phyloP scores from a whole-genome alignment of 768 basidiomycete genomes.

The Leucocoprinus leucothites region DNA sequence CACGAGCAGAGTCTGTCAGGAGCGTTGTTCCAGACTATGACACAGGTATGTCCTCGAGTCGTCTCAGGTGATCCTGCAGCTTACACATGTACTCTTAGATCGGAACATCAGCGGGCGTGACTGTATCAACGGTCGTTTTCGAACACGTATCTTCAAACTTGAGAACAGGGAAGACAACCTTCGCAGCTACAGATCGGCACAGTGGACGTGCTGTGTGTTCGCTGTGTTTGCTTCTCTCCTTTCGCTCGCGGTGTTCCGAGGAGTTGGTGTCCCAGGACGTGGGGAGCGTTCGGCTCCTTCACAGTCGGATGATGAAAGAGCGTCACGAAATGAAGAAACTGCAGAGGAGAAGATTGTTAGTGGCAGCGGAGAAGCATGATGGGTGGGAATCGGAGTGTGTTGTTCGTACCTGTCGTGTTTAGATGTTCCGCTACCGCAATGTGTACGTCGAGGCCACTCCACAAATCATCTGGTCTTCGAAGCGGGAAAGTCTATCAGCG shows the following conservation, averaged over 20 bases:
- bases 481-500: no score
- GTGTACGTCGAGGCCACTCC: no score
- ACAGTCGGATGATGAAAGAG: no score
- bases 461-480: no score
- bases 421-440: no score
- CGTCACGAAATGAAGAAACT: no score
- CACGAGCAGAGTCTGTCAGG: conserved; percentile 77
- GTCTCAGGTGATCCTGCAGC: background rate
- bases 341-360: no score
- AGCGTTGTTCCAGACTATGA: conserved; percentile 78
- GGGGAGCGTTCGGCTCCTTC: no score
- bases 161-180: conserved; percentile 32
- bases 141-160: conserved; percentile 40
- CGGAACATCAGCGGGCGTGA: conserved; percentile 67
- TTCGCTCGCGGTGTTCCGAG: conserved; percentile 23
- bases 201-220: conserved; percentile 65
- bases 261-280: conserved; percentile 18
- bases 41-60: conserved; percentile 40
- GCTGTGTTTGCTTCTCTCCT: conserved; percentile 49
- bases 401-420: no score
- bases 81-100: conserved; percentile 41
- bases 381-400: no score
- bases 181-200: conserved; percentile 56
- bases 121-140: conserved; percentile 70
- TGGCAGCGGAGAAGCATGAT: no score